Base-by-base conservation (phyloP, 352 stramenopile genomes). In the Globisporangium ultimum region DNA sequence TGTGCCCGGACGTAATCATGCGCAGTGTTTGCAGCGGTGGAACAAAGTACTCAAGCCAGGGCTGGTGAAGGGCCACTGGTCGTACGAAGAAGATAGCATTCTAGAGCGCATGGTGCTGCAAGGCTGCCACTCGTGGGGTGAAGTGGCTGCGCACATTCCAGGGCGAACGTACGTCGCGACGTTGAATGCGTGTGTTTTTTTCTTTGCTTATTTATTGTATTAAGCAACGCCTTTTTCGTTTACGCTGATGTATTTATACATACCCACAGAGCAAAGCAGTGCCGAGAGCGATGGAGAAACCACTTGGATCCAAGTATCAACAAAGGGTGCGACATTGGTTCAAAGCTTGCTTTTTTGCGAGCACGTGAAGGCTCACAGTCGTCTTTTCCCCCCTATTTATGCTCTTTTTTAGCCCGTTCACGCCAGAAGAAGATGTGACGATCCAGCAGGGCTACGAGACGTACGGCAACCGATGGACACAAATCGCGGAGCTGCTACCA, bases 241-340 rank as follows among this genome's bases (percentile, higher is more conserved):
- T n/a, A n/a, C n/a, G n/a, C n/a, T n/a, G n/a, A n/a, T n/a, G n/a
- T n/a, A 42, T 28, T 47, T 56, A 64, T 60, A 18, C 74, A 66
- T 17, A 92, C 57, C 15, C 64, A 17, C 38, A 95, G 84, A 43
- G 79, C 87, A 2, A 98, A 99, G 70, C 96, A 98, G 68, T 99
- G 96, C 62, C 88, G 96, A 10, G 95, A 99, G 61, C 89, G 96
- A 17, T 99, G 94, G 88, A 81, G 97, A 36, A 98, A 98, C 72
- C 95, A 98, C 70, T 80, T 98, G 55, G 93, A 98, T 74, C 96
- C 96, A 40, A 93, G 88, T 53, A 88, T 98, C 60, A 92, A 89
- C 68, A 89, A 90, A 76, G 71, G 68, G 82, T 92, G 74, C 48
- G 76, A 59, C 1, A 1, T 3, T 21, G 2, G 24, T 32, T 32